Base-by-base conservation (phyloP, 192 early-diverging fungal species). In the Lobulomyces angularis region DNA sequence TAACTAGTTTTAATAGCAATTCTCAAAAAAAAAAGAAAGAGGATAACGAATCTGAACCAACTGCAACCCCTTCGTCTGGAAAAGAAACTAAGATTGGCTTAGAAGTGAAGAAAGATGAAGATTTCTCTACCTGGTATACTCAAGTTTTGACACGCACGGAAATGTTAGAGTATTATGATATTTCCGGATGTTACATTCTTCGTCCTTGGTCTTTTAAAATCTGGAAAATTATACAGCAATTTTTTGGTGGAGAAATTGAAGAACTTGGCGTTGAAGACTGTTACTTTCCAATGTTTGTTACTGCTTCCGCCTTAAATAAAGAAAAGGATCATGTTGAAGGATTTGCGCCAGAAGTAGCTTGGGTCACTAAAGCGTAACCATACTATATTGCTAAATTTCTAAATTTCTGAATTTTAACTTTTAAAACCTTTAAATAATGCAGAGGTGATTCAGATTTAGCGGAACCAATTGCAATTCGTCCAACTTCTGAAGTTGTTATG, bases 201-300 rank as follows among this genome's bases (percentile, higher is more conserved):
- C 85, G 95, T 60, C 95, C 95, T 11, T 79, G 82, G 65, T 73
- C 88, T 19, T 93, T 81, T 80, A 86, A 82, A 56, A 81, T 99
- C 46, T 99, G 95, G 95, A 83, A 95, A 63, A 74, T 85, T 60
- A 87, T 99, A 44, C 89, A 93, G 51, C 77, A 74, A 47, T 99
- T 88, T 67, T 90, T 99, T 61, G 88, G 87, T 41, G 76, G 52
- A 17, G 80, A 67, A 11, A 97, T 99, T 56, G 81, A 82, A 46
- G 76, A 91, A 38, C 59, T 87, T 54, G 92, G 92, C 36, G 90
- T 99, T 17, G 88, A 91, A 48, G 87, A 97, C 63, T 82, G 83
- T 56, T 99, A 95, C 67, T 99, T 99, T 78, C 95, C 95, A 38
- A 99, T 99, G 92, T 99, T 99, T 64, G 88, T 99, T 9, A 82